Percentiles rank a stretch among this genome's conserved stretches.
Evolutionary conservation across 1,284 basidiomycete genomes (phyloP).

Genomic region (Trichosporon sp.): DNA sequence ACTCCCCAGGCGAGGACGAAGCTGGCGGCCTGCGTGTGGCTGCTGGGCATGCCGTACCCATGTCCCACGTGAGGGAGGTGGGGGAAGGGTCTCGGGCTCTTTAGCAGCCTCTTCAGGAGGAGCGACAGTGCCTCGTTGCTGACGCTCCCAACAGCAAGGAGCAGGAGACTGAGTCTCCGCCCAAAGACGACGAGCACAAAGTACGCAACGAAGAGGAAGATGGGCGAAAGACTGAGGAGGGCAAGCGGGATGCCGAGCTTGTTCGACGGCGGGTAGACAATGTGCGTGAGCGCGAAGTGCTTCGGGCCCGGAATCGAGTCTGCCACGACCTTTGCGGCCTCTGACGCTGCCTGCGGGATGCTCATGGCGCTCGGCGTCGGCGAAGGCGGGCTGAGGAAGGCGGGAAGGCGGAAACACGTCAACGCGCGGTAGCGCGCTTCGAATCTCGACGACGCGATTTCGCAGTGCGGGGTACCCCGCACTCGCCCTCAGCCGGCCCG

Average conservation of each 20-base stretch:
- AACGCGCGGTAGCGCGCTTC: too few species aligned
- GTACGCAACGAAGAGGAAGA: conserved; percentile 50
- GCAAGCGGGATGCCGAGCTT: conserved; percentile 44
- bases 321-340: conserved; percentile 34
- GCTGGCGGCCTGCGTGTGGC: conserved; percentile 45
- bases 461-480: background rate
- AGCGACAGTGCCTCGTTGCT: conserved; percentile 41
- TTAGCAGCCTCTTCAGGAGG: conserved; percentile 31
- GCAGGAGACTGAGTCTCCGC: conserved; percentile 35
- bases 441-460: background rate
- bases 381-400: background rate
- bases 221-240: conserved; percentile 44
- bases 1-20: conserved; percentile 42
- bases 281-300: conserved; percentile 45
- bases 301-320: conserved; percentile 23
- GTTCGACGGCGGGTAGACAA: conserved; percentile 40
- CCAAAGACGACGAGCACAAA: conserved; percentile 44
- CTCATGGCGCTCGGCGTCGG: conserved; percentile 24
- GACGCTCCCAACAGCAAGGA: conserved; percentile 38
- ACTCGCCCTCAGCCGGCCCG: background rate
- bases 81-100: conserved; percentile 23
- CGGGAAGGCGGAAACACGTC: background rate
- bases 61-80: conserved; percentile 29
- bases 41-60: conserved; percentile 48
- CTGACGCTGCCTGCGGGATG: conserved; percentile 40